Evolutionary conservation across 2,329 filamentous ascomycete genomes (phyloP), one percentile per base, ranked within the genome.

Genomic region (Colletotrichum cuscutae): DNA sequence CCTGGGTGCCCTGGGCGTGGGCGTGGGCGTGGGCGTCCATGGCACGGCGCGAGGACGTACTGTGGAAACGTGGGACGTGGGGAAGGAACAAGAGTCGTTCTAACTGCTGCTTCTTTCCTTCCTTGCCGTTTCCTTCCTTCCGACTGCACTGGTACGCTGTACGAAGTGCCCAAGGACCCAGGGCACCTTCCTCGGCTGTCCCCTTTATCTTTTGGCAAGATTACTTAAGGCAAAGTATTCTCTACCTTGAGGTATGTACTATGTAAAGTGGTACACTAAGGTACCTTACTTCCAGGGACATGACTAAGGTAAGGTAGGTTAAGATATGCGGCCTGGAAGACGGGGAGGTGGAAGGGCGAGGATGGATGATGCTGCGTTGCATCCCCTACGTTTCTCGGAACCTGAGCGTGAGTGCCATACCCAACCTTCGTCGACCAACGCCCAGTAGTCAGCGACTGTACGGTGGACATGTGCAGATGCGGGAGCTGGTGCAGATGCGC

Each of bases 351-450:
- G 4, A 42, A 30, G 22, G 7, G 6, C 24, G 24, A 30, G 11
- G 19, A 8, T n/a, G 3, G 22, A 5, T 11, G 7, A 22, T 8
- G 42, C 58, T 28, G 22, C 4, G 15, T 37, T 35, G 12, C 26
- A 22, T 64, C 59, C 69, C 35, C 64, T 54, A 28, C 59, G 59
- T 54, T 64, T 54, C 65, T 60, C 53, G 62, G 32, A 35, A 30
- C 46, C 42, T 52, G 22, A 67, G 54, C 42, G 54, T 28, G 35
- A 53, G 30, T 22, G 59, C 13, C 19, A 32, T n/a, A 60, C 26
- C 68, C 35, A 54, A 42, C 9, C 37, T 42, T 15, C 37, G 37
- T 42, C 37, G 15, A n/a, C 42, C 19, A 49, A n/a, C 19, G 19
- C 15, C 42, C 42, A 49, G 19, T 3, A n/a, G 42, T 11, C 6